Evolutionary conservation across 2,329 filamentous ascomycete species (phyloP).

Genomic region (Colletotrichum sidae): DNA sequence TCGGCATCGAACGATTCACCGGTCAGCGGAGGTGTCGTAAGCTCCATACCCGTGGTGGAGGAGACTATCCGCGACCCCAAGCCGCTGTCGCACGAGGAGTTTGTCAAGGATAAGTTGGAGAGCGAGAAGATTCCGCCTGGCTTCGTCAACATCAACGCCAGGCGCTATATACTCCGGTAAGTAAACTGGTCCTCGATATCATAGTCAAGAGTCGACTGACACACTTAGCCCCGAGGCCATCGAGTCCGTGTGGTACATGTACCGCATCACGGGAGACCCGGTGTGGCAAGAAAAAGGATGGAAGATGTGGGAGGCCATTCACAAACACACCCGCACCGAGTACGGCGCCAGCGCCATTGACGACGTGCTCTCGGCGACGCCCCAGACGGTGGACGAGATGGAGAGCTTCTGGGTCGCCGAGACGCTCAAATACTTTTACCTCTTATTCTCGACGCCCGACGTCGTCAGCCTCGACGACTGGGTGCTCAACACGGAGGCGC

Average conservation of each 20-base stretch:
- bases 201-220: constrained; percentile 37
- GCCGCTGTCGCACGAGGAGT: constrained; percentile 67
- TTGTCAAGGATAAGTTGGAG: constrained; percentile 58
- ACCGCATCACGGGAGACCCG: constrained; percentile 85
- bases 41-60: constrained; percentile 44
- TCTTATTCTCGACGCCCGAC: constrained; percentile 78
- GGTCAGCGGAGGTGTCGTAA: constrained; percentile 37
- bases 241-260: constrained; percentile 90
- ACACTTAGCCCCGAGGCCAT: constrained; percentile 80
- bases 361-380: constrained; percentile 65
- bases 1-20: constrained; percentile 33
- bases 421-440: constrained; percentile 92
- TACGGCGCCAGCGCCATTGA: constrained; percentile 77
- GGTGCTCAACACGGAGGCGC: constrained; percentile 74
- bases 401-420: constrained; percentile 93
- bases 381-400: constrained; percentile 71
- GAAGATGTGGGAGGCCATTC: constrained; percentile 83
- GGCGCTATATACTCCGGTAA: constrained; percentile 72
- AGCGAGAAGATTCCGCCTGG: constrained; percentile 61
- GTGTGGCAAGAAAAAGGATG: constrained; percentile 85
- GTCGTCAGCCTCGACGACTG: constrained; percentile 76
- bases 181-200: constrained; percentile 46
- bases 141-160: constrained; percentile 57
- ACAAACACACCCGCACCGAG: constrained; percentile 72
- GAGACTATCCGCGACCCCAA: constrained; percentile 47